phyloP scores from a whole-genome alignment of 495 filamentous ascomycete genomes.

The Neurospora sp. region DNA sequence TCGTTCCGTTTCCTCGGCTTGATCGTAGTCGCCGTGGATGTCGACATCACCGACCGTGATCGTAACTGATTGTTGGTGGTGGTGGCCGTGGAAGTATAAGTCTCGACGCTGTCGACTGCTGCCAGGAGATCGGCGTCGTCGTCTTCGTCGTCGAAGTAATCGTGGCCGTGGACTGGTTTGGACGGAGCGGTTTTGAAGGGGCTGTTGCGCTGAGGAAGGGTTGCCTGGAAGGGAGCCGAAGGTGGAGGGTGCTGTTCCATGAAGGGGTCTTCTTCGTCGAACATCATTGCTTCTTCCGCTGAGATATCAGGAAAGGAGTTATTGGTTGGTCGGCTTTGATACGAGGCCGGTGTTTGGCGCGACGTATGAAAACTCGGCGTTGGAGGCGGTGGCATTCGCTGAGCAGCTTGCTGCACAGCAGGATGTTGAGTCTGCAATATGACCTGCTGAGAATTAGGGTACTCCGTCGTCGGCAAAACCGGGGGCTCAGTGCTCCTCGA shows the following conservation, averaged over 20 bases:
- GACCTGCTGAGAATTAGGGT: constrained; percentile 19
- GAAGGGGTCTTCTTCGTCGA: constrained; percentile 29
- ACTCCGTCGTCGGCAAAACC: background rate
- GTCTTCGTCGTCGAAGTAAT: constrained; percentile 57
- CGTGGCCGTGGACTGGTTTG: constrained; percentile 13
- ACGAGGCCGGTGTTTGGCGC: background rate
- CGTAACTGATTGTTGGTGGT: constrained; percentile 3
- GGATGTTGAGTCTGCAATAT: constrained; percentile 36
- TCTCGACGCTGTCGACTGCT: constrained; percentile 46
- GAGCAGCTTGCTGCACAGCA: background rate
- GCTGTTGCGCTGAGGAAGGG: background rate
- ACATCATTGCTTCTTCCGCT: constrained; percentile 30
- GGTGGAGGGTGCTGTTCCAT: constrained; percentile 6
- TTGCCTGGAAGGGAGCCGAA: background rate
- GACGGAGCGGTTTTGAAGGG: background rate
- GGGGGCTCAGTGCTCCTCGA: background rate
- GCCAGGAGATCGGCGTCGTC: constrained; percentile 67
- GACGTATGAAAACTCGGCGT: background rate
- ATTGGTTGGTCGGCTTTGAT: background rate
- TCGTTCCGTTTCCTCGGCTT: constrained; percentile 13
- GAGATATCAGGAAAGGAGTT: constrained; percentile 12
- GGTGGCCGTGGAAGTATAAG: constrained; percentile 21
- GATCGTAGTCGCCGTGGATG: constrained; percentile 24
- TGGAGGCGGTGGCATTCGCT: background rate
- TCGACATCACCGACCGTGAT: constrained; percentile 23